Conservation (phyloP, 306 rosid species). For the Vachellia collinsii region DNA sequence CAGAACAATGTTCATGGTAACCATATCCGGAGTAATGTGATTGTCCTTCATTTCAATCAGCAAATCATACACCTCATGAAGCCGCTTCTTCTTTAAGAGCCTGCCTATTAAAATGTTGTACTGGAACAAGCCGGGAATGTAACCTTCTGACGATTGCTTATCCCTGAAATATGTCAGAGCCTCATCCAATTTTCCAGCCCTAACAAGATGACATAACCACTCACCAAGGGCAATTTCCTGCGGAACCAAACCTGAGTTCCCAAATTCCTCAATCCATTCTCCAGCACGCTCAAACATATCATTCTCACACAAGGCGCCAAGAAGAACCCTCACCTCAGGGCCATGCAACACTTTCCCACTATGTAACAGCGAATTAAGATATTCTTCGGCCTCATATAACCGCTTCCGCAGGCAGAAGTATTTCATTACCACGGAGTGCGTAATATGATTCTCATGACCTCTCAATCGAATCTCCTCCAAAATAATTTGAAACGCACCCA, state of each 20-base stretch:
- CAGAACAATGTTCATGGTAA: constrained; percentile 73
- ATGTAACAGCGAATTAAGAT: constrained; percentile 40
- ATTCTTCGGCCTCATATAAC: constrained; percentile 64
- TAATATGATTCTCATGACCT: constrained; percentile 55
- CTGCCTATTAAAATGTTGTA: constrained; percentile 64
- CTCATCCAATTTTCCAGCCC: constrained; percentile 56
- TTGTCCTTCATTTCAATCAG: constrained; percentile 77
- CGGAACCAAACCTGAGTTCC: constrained; percentile 33
- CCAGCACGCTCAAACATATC: constrained; percentile 53
- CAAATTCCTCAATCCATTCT: constrained; percentile 56
- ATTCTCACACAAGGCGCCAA: constrained; percentile 58
- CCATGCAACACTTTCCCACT: constrained; percentile 49
- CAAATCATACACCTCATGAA: constrained; percentile 62
- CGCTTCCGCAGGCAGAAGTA: constrained; percentile 53
- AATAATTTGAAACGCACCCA: constrained; percentile 53
- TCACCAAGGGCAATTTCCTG: constrained; percentile 58
- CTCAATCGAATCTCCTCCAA: constrained; percentile 52
- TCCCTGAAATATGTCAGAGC: constrained; percentile 60
- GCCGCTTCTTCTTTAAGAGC: constrained; percentile 70
- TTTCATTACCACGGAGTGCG: constrained; percentile 52
- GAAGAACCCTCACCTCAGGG: constrained; percentile 41
- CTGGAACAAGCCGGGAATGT: constrained; percentile 48
- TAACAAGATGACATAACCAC: constrained; percentile 64
- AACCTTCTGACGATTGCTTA: constrained; percentile 59
- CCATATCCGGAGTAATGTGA: constrained; percentile 53